Conservation (phyloP, 2,329 filamentous ascomycete genomes). For the Bertia moriformis region DNA sequence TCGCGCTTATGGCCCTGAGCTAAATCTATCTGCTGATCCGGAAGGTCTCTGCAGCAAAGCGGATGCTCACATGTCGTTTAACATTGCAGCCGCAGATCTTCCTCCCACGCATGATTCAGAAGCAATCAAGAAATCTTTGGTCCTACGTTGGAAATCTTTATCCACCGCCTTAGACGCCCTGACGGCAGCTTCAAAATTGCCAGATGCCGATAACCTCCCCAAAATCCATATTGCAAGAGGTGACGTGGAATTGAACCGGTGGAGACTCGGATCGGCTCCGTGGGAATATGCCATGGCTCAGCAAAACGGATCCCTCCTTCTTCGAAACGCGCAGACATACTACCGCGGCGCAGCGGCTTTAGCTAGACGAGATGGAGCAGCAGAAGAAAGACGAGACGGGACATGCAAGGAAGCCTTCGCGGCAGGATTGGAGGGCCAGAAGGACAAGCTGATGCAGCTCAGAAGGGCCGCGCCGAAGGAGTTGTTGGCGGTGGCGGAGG, state of each 20-base stretch:
- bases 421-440: not conserved
- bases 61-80: constrained; percentile 37
- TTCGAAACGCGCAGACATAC: constrained; percentile 41
- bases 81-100: constrained; percentile 24
- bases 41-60: constrained; percentile 36
- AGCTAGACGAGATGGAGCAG: not conserved
- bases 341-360: constrained; percentile 30
- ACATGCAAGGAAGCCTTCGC: not conserved
- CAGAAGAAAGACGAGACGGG: not conserved
- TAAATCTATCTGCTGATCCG: constrained; percentile 24
- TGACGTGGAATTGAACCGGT: constrained; percentile 37
- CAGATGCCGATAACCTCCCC: constrained; percentile 29
- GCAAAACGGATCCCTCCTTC: constrained; percentile 26
- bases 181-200: constrained; percentile 32
- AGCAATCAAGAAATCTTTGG: constrained; percentile 12
- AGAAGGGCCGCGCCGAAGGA: not conserved
- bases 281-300: constrained; percentile 22
- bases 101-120: constrained; percentile 12
- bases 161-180: constrained; percentile 31
- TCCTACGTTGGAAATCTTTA: constrained; percentile 33
- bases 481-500: not conserved
- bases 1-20: constrained; percentile 18
- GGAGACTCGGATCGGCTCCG: constrained; percentile 29
- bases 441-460: not conserved
- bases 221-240: constrained; percentile 37